Conservation (phyloP, 1,139 yeast species). For the Yueomyces sp. region DNA sequence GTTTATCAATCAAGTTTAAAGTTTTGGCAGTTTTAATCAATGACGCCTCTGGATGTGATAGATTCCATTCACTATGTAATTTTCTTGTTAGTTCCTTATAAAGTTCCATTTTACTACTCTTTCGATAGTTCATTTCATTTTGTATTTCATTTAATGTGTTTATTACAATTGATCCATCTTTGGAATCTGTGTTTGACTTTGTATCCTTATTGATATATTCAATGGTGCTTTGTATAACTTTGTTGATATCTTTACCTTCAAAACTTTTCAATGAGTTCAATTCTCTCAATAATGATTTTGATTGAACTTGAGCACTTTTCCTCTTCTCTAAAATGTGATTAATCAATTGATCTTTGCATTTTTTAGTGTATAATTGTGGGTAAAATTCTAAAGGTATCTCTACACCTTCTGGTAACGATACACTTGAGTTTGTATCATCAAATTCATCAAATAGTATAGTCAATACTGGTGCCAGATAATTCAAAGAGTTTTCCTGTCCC, state of each 20-base stretch:
- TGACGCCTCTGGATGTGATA: slow-evolving; percentile 17
- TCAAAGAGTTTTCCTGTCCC: slow-evolving; percentile 10
- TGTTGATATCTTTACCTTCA: slow-evolving; percentile 20
- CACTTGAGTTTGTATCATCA: slow-evolving; percentile 14
- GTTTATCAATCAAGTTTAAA: slow-evolving; percentile 17
- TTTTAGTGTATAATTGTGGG: slow-evolving; percentile 21
- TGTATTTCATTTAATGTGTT: slow-evolving; percentile 8
- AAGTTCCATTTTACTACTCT: slow-evolving; percentile 11
- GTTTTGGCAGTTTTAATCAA: slow-evolving; percentile 15
- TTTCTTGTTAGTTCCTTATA: slow-evolving; percentile 15
- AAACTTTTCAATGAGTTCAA: slow-evolving; percentile 16
- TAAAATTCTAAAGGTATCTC: slow-evolving; percentile 22
- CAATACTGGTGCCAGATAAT: slow-evolving; percentile 16
- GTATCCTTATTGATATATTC: slow-evolving; percentile 9
- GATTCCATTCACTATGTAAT: slow-evolving; percentile 17
- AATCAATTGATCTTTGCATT: slow-evolving; percentile 16
- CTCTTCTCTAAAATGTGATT: slow-evolving; percentile 14
- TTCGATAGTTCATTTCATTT: slow-evolving; percentile 8
- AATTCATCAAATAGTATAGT: slow-evolving; percentile 21
- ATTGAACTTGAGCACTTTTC: slow-evolving; percentile 9
- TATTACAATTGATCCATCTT: slow-evolving; percentile 1
- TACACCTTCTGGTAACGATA: slow-evolving; percentile 15
- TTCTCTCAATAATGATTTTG: slow-evolving; percentile 11
- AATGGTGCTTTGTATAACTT: slow-evolving; percentile 17
- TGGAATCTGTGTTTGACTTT: slow-evolving; percentile 6